A percentile compares a stretch with the other conserved stretches of the same genome.
Conservation (phyloP, 371 early-diverging fungal species). For the Choanephora cucurbitarum region DNA sequence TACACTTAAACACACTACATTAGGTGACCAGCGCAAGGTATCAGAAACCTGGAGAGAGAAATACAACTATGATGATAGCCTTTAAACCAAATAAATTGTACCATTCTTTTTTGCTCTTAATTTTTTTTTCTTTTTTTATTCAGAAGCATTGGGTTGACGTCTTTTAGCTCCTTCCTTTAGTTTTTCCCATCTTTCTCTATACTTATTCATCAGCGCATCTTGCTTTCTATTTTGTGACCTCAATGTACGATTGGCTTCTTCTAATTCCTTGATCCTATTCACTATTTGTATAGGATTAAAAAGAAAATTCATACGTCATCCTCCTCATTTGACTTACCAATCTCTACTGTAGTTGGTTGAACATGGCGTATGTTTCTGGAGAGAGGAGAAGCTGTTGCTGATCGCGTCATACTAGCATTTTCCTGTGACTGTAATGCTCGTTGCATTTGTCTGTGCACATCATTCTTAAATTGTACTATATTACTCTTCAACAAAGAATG, state of each 20-base stretch:
- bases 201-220: conserved; percentile 66
- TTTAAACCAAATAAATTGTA: neutral
- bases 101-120: conserved; percentile 9
- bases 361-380: conserved; percentile 5
- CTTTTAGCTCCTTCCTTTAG: conserved; percentile 86
- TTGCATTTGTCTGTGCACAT: conserved; percentile 72
- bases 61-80: conserved; percentile 24
- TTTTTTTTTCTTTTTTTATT: neutral
- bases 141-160: conserved; percentile 13
- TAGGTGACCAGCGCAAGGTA: conserved; percentile 37
- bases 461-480: conserved; percentile 76
- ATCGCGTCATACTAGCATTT: conserved; percentile 24
- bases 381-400: conserved; percentile 7
- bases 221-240: conserved; percentile 55
- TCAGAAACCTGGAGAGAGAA: conserved; percentile 40
- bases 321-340: no score
- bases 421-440: conserved; percentile 49
- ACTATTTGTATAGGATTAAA: conserved; percentile 1
- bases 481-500: conserved; percentile 74
- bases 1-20: conserved; percentile 16
- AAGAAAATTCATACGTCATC: no score
- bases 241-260: conserved; percentile 55
- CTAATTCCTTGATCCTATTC: conserved; percentile 53
- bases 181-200: conserved; percentile 87
- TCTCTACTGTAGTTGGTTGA: conserved; percentile 21